A percentile compares a stretch with the other conserved stretches of the same genome.
Conservation (phyloP, 352 stramenopile species). For the Phytophthora ramorum region DNA sequence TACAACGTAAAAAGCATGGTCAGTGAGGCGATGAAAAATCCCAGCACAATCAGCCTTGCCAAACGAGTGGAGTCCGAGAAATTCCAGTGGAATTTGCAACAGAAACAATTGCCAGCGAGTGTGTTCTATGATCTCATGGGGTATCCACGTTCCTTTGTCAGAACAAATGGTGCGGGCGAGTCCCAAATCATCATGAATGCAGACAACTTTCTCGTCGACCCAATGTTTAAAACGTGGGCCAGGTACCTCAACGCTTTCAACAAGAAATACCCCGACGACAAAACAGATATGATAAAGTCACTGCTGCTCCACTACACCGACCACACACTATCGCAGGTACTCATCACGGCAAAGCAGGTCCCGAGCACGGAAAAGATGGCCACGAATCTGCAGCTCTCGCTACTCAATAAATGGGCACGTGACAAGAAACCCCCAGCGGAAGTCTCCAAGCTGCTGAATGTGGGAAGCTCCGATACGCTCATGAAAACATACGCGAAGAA, state of each 20-base stretch:
- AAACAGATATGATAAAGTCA: constrained; percentile 2
- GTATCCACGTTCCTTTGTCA: background rate
- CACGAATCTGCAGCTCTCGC: constrained; percentile 45
- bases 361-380: constrained; percentile 2
- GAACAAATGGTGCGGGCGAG: background rate
- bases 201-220: background rate
- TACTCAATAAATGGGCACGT: constrained; percentile 30
- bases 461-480: background rate
- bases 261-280: background rate
- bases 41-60: background rate
- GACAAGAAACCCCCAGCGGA: background rate
- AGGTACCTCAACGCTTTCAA: constrained; percentile 21
- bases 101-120: too few relatives aligned
- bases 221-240: background rate
- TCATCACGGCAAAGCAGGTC: background rate
- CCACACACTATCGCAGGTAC: background rate
- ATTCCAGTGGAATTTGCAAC: too few relatives aligned
- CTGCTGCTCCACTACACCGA: background rate
- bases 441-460: background rate
- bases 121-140: background rate
- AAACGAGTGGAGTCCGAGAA: background rate
- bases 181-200: background rate
- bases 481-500: background rate
- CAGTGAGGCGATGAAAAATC: background rate
- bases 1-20: background rate